Percentiles rank a stretch among this genome's conserved stretches.
Conservation (phyloP, 23 red algal genomes). For the Pyropia yezoensis region DNA sequence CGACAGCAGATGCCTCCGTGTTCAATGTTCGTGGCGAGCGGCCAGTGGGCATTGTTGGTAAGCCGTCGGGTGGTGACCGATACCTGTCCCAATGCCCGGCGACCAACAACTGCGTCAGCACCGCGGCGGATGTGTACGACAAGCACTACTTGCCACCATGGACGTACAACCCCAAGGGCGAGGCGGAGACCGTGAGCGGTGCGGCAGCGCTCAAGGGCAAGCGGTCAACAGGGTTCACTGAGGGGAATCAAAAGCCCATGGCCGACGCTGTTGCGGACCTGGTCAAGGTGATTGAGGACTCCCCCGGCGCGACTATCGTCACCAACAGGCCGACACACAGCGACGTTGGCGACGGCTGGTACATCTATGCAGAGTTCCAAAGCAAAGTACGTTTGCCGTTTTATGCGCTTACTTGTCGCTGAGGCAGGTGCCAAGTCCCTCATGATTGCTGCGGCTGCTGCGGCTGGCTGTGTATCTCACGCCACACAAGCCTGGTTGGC, state of each 20-base stretch:
- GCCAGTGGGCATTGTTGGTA: constrained; percentile 31
- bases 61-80: constrained; percentile 12
- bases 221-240: not conserved
- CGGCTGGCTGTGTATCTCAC: not conserved
- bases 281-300: constrained; percentile 30
- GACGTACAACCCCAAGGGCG: constrained; percentile 23
- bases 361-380: constrained; percentile 14
- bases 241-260: constrained; percentile 18
- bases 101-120: constrained; percentile 50
- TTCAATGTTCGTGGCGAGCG: constrained; percentile 41
- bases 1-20: constrained; percentile 11
- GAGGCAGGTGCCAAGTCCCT: not conserved
- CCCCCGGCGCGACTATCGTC: constrained; percentile 34
- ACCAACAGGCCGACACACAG: constrained; percentile 9
- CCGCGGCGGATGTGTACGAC: constrained; percentile 37
- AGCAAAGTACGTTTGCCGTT: not conserved
- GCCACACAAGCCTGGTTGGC: not conserved
- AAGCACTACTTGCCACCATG: constrained; percentile 52
- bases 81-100: constrained; percentile 44
- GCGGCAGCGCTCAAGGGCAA: no score
- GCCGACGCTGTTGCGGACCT: constrained; percentile 41
- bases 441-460: not conserved
- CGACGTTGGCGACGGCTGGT: constrained; percentile 45
- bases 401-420: not conserved
- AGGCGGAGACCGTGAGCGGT: no score